Evolutionary conservation across 2,329 filamentous ascomycete species (phyloP), one percentile per base, ranked within the genome.

Genomic region (Nothopassalora personata): DNA sequence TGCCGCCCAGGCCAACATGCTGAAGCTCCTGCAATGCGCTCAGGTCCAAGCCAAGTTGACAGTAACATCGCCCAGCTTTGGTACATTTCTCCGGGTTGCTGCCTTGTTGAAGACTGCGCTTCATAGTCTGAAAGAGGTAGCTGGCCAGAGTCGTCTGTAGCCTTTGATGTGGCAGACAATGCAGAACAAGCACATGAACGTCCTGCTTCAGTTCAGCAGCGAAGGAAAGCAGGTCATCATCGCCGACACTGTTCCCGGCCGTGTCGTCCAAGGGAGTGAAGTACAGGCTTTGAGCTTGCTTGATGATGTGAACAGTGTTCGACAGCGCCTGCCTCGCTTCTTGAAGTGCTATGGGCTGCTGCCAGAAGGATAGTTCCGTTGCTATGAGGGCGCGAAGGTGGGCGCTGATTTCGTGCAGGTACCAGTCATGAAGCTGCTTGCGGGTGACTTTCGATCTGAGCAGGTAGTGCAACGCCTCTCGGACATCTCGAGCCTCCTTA

Each of bases 1-100:
- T 85, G 28, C 86, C 87, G 1, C 85, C 85, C 18, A 91, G 75
- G 0, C 88, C 89, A 23, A 90, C 83, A 50, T 82, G 79, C 64
- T 81, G 77, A 15, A 91, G 75, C 8, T 64, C 36, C 6, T 34
- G 55, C 46, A 72, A 58, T 9, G 62, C 62, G 15, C 65, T 54
- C n/a, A 60, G 31, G 30, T 68, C 64, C 28, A 70, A 48, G 13
- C 59, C 57, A 28, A 71, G 54, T 4, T 46, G 56, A 57, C 69
- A 72, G 15, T 33, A 57, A 54, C 71, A 72, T 1, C 56, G 34
- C 73, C 45, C 78, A 70, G 31, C 80, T 33, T 78, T 74, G 36
- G 79, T 77, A 58, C 81, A 77, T 23, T 65, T 62, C 4, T 66
- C 59, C 2, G 63, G 49, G 15, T 65, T 57, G 47, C 52, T 54